Evolutionary conservation across 2,329 filamentous ascomycete species (phyloP), one percentile per base, ranked within the genome.

Genomic region (Mycocentrospora acerina): DNA sequence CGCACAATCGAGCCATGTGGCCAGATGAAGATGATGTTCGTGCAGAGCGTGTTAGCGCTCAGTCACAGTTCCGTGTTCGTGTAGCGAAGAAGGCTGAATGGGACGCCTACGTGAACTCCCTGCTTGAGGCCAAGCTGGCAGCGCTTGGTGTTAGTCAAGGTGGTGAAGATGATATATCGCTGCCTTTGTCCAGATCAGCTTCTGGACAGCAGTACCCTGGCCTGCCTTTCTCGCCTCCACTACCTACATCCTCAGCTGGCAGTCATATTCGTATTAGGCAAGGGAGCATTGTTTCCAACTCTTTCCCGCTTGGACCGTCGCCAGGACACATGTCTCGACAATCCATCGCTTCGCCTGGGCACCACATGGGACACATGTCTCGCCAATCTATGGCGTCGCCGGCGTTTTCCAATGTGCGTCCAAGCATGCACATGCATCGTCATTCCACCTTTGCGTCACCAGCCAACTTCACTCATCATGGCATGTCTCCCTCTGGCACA

Each of bases 71-170:
- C 59, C 75, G 73, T 37, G 83, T 93, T 24, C 76, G 77, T 16
- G 75, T 93, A 43, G 86, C 88, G 2, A 85, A 88, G 57, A 70
- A 85, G 46, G 82, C 83, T 27, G 77, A 80, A 55, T 88, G 85
- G 84, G 85, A 88, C 58, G 75, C 82, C 17, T 95, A 97, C 66
- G 86, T 90, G 42, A 80, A 86, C 37, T 84, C 86, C 51, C 73
- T 97, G 24, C 83, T 88, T 53, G 93, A 98, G 71, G 89, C 91
- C 44, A 98, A 96, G 70, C 76, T 98, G 35, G 83, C 90, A 45
- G 90, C 91, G 34, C 77, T 98, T 38, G 93, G 93, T 49, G 93
- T 97, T 10, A 90, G 82, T 13, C 77, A 88, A 44, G 87, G 83
- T 24, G 82, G 85, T 32, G 88, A 93, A 35, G 80, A 82, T 9